Conservation (phyloP, 2,329 filamentous ascomycete genomes). For the Gaeumannomyces tritici region DNA sequence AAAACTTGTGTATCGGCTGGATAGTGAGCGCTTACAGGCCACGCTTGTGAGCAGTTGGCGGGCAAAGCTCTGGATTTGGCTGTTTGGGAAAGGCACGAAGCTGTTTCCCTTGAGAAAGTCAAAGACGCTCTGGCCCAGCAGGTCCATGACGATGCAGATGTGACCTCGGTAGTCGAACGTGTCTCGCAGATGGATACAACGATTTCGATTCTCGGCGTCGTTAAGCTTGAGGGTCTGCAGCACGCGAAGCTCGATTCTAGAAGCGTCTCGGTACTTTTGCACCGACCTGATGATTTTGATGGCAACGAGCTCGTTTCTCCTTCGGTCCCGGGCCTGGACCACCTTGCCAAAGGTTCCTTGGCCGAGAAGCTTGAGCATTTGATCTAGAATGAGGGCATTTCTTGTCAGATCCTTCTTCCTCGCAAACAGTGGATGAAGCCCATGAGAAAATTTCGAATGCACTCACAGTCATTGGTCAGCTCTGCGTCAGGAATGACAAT, state of each 20-base stretch:
- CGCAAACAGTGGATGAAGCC: conserved; percentile 13
- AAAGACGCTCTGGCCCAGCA: conserved; percentile 91
- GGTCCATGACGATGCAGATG: conserved; percentile 75
- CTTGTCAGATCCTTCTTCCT: not conserved
- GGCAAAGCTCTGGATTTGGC: conserved; percentile 95
- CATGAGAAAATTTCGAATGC: not conserved
- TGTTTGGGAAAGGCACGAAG: conserved; percentile 96
- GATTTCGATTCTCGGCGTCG: conserved; percentile 83
- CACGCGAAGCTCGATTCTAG: conserved; percentile 86
- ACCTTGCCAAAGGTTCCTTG: conserved; percentile 99
- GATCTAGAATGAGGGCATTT: conserved; percentile 45
- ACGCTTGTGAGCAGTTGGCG: conserved; percentile 96
- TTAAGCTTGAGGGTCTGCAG: conserved; percentile 87
- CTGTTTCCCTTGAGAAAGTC: conserved; percentile 94
- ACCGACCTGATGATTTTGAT: conserved; percentile 98
- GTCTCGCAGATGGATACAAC: conserved; percentile 92
- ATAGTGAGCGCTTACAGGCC: conserved; percentile 65
- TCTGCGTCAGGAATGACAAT: conserved; percentile 82
- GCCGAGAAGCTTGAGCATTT: conserved; percentile 80
- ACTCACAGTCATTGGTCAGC: conserved; percentile 82
- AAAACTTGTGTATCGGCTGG: not conserved
- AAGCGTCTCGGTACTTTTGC: conserved; percentile 95
- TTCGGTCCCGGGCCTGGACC: conserved; percentile 78
- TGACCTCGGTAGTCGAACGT: conserved; percentile 97
- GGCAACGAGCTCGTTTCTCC: conserved; percentile 69